A percentile compares a stretch with the other conserved stretches of the same genome.
Evolutionary conservation across 2,329 filamentous ascomycete genomes (phyloP).

Genomic region (Ustulina deusta): DNA sequence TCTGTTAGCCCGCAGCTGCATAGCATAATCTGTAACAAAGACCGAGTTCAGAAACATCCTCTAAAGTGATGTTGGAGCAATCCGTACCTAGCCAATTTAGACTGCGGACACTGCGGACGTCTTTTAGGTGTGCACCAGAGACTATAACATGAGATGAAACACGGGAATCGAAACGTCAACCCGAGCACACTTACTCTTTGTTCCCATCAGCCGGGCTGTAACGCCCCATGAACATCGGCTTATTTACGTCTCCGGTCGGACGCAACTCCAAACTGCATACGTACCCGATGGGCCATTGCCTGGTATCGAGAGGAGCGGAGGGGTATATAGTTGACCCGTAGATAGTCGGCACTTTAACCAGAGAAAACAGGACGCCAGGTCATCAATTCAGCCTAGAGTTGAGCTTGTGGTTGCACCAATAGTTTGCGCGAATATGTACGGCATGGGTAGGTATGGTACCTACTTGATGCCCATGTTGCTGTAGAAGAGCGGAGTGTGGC

Average conservation of each 20-base stretch:
- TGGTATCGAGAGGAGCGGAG: constrained; percentile 12
- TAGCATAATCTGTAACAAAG: constrained; percentile 39
- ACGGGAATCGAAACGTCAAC: constrained; percentile 16
- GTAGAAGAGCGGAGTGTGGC: constrained; percentile 15
- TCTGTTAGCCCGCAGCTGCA: constrained; percentile 38
- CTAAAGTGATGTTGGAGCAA: constrained; percentile 28
- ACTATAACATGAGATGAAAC: constrained; percentile 34
- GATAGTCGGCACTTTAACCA: constrained; percentile 17
- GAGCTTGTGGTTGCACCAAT: constrained; percentile 40
- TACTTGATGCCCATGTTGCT: constrained; percentile 33
- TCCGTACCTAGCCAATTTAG: constrained; percentile 15
- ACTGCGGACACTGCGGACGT: constrained; percentile 19
- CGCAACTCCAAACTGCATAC: constrained; percentile 32
- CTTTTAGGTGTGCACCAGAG: not conserved
- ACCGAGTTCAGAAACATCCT: constrained; percentile 33
- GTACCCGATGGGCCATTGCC: constrained; percentile 25
- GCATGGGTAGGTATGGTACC: constrained; percentile 42
- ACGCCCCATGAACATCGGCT: constrained; percentile 20
- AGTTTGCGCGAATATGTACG: constrained; percentile 47
- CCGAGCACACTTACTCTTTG: constrained; percentile 3
- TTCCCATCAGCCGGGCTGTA: constrained; percentile 14
- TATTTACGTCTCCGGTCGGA: constrained; percentile 25
- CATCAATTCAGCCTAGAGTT: constrained; percentile 42
- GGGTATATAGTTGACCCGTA: constrained; percentile 15
- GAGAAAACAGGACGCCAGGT: constrained; percentile 37